Conservation (phyloP, 2,329 filamentous ascomycete genomes). For the Metarhizium guizhouense region DNA sequence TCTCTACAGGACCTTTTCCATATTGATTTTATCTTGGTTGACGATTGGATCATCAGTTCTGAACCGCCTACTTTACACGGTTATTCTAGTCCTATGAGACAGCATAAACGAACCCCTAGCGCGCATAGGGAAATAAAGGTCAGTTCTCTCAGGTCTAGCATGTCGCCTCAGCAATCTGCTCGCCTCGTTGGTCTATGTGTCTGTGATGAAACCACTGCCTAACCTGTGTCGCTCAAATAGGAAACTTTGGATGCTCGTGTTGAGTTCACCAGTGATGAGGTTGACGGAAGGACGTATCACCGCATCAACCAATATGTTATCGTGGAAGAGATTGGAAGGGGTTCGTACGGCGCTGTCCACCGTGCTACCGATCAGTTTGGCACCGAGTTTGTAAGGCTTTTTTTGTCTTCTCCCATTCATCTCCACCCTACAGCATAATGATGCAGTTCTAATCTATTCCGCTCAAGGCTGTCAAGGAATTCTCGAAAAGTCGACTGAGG, state of each 20-base stretch:
- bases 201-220: not conserved
- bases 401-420: conserved; percentile 1
- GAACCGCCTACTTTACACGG: conserved; percentile 29
- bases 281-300: conserved; percentile 73
- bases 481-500: conserved; percentile 83
- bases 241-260: conserved; percentile 89
- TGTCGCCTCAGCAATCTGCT: not conserved
- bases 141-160: not conserved
- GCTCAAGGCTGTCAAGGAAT: conserved; percentile 87
- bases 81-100: conserved; percentile 46
- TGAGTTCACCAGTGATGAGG: conserved; percentile 75
- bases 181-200: not conserved
- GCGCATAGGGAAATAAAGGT: conserved; percentile 51
- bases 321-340: conserved; percentile 89
- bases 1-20: not conserved
- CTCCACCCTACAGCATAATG: not conserved
- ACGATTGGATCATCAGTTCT: conserved; percentile 24
- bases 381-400: conserved; percentile 71
- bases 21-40: not conserved
- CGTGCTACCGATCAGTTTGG: conserved; percentile 84
- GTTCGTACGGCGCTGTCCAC: conserved; percentile 91
- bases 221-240: conserved; percentile 30
- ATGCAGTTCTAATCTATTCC: not conserved
- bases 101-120: conserved; percentile 49
- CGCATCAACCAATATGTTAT: conserved; percentile 94